Base-by-base conservation (phyloP, 495 filamentous ascomycete species). In the Aspergillus homomorphus region DNA sequence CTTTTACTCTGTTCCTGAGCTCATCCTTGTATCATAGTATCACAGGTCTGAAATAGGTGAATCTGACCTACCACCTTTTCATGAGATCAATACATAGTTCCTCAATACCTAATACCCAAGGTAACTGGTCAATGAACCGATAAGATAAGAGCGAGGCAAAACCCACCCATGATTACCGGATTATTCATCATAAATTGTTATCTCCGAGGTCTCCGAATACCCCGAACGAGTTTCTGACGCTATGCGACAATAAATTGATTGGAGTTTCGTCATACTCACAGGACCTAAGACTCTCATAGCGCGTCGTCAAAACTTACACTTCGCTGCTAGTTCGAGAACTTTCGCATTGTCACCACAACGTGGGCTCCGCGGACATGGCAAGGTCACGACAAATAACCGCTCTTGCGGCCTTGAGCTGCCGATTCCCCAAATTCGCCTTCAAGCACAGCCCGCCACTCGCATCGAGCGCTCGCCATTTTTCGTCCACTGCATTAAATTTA, bases 401-500 rank as follows among this genome's bases (percentile, higher is more conserved):
- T 50, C 16, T 50, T 28, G n/a, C 43, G 52, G 24, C 28, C 41
- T 51, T 41, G 58, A 38, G 33, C 33, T 38, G 33, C 33, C 33
- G 33, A 38, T 2, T 38, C 10, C 33, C 33, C 33, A 7, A 12
- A 7, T 2, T 38, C 33, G 4, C 33, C 33, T 12, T 2, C 7
- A 38, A 7, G 33, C 5, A 38, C 52, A 59, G 51, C 48, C 1
- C 48, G 3, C n/a, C 24, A 9, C 12, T 24, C 38, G 57, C 46
- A 42, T 1, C 53, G 20, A 52, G 53, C 33, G 46, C 56, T 2
- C 68, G 68, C n/a, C 51, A 59, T 15, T 51, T 77, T 23, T 73
- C 73, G 23, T 65, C 53, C 48, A 69, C 68, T 18, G 41, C 59
- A 55, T 52, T 41, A 42, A 63, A 53, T 45, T 18, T 54, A 30